Percentiles rank a stretch among this genome's conserved stretches.
Evolutionary conservation across 495 filamentous ascomycete species (phyloP).

Genomic region (Talaromyces nanjingensis): DNA sequence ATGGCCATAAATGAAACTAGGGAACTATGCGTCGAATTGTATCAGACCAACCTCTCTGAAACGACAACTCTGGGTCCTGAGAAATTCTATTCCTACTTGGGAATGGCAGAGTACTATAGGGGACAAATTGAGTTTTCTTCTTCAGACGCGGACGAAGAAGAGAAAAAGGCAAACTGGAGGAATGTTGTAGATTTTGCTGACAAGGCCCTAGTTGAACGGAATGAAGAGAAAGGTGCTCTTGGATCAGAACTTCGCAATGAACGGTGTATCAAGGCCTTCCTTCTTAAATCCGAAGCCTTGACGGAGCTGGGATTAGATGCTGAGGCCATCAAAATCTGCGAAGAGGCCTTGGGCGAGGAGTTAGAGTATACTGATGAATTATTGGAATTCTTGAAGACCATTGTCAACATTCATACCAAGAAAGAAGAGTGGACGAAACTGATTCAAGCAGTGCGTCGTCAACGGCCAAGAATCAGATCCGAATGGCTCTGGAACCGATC

Average conservation of each 20-base stretch:
- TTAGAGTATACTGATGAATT: not conserved
- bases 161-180: not conserved
- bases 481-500: not conserved
- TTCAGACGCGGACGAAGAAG: not conserved
- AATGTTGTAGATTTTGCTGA: not conserved
- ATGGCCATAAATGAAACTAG: not conserved
- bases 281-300: not conserved
- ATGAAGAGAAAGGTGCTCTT: slow-evolving; percentile 3
- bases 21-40: not conserved
- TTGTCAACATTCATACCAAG: not conserved
- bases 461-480: not conserved
- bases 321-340: not conserved
- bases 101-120: not conserved
- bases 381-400: not conserved
- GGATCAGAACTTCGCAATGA: not conserved
- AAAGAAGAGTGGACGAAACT: not conserved
- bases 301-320: not conserved
- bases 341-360: not conserved
- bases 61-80: not conserved
- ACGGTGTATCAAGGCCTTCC: not conserved
- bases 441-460: not conserved
- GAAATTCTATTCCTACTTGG: not conserved
- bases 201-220: not conserved
- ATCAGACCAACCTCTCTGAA: not conserved
- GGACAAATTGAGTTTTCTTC: not conserved